Base-by-base conservation (phyloP, 441 rosid genomes). In the Aquilaria agallochum region DNA sequence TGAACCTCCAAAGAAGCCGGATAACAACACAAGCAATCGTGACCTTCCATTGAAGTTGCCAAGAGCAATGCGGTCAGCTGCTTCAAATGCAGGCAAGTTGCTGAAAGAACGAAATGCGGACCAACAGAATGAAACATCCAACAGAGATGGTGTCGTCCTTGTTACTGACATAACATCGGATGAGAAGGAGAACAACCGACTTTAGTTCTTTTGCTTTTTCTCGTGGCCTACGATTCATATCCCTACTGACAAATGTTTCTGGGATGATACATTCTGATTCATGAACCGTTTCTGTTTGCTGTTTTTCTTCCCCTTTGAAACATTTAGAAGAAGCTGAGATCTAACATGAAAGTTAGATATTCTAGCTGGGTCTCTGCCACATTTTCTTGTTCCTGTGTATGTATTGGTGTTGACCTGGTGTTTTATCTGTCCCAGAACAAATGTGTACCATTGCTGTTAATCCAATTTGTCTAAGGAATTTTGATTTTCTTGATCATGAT, bases 81-180 rank as follows among this genome's bases (percentile, higher is more conserved):
- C 91, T 65, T 76, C 89, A 50, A 87, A 76, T 14, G 76, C 85
- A 62, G 77, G 74, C 68, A 78, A 80, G 65, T 71, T 85, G 63
- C 79, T 94, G 75, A 80, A 87, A 76, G 99, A 94, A 60, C 82
- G 92, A 79, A 94, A 94, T 73, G 74, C 82, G n/a, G 95, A 83
- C 33, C 78, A 73, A 69, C 67, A 60, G 31, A 78, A 79, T 11
- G 80, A 75, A 56, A 50, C 76, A 8, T 66, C 59, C 42, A 78
- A 74, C 55, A 86, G 82, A 54, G 83, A 80, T 12, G 56, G 66
- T 6, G 59, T 48, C 48, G 72, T 51, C 56, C 79, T 60, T 70
- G 72, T 73, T 50, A 63, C 79, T 14, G 78, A 62, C 56, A 76
- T 73, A 78, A 52, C 76, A 55, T 64, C 87, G 11, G 90, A 89